Percentiles rank a stretch among this genome's conserved stretches.
These are phyloP conservation scores for Circinella umbellata DNA, from an alignment of 371 early-diverging fungal species.

Conservation along the genomic window DNA sequence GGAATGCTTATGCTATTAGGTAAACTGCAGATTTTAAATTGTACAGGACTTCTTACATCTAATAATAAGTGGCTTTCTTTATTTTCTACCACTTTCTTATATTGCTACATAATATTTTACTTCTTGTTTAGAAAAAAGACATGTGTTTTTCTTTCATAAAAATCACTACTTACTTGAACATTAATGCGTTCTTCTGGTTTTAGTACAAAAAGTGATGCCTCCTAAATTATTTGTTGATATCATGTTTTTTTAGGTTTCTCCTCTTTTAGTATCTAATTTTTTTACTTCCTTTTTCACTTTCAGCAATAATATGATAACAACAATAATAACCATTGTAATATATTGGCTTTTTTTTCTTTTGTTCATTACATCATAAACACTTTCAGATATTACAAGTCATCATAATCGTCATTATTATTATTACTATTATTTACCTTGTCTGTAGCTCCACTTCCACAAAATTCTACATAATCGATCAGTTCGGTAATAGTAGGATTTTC, in stretches of 20 bases:
- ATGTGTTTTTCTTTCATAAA: too few species aligned
- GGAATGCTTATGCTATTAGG: conserved; percentile 70
- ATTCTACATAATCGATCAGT: conserved; percentile 88
- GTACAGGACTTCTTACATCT: conserved; percentile 86
- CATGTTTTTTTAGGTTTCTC: not conserved
- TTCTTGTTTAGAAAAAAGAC: too few species aligned
- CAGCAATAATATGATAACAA: too few species aligned
- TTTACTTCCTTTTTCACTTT: too few species aligned
- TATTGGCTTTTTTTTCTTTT: too few species aligned
- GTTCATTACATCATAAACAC: not conserved
- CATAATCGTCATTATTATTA: not conserved
- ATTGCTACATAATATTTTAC: not conserved
- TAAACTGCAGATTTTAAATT: conserved; percentile 84
- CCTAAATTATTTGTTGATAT: conserved; percentile 4
- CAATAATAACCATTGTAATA: too few species aligned
- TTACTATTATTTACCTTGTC: conserved; percentile 64
- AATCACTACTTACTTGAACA: conserved; percentile 23
- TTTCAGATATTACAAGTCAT: not conserved
- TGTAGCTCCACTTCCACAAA: conserved; percentile 81
- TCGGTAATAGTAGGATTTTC: conserved; percentile 77
- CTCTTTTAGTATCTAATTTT: too few species aligned
- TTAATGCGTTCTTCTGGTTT: conserved; percentile 33
- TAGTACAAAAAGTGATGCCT: conserved; percentile 25
- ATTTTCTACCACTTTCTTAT: conserved; percentile 8
- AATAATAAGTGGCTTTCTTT: conserved; percentile 72